Conservation (phyloP, 148 eudicot genomes). For the Nyssa sinensis region DNA sequence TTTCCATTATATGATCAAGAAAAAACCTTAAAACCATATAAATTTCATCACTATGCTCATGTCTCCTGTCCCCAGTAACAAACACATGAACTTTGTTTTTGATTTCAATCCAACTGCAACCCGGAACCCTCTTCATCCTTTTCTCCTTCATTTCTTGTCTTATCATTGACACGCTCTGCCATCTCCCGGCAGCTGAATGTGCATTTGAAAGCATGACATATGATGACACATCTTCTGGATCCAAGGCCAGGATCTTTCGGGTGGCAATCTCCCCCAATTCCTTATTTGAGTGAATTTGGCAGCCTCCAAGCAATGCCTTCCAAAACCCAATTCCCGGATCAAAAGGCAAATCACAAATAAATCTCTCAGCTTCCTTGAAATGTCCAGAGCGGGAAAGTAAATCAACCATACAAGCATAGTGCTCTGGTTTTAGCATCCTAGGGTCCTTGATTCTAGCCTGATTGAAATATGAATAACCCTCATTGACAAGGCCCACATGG, state of each 20-base stretch:
- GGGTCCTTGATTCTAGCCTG: slow-evolving; percentile 34
- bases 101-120: slow-evolving; percentile 61
- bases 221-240: slow-evolving; percentile 50
- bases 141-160: slow-evolving; percentile 49
- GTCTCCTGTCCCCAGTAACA: slow-evolving; percentile 32
- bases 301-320: slow-evolving; percentile 60
- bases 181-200: slow-evolving; percentile 51
- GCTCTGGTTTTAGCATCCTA: slow-evolving; percentile 37
- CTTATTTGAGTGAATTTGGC: slow-evolving; percentile 47
- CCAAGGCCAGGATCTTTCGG: slow-evolving; percentile 39
- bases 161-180: slow-evolving; percentile 28
- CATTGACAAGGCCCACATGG: slow-evolving; percentile 44
- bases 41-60: slow-evolving; percentile 30
- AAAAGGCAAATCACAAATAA: slow-evolving; percentile 50
- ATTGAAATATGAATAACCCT: slow-evolving; percentile 44
- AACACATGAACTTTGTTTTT: slow-evolving; percentile 34
- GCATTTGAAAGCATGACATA: slow-evolving; percentile 58
- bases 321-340: slow-evolving; percentile 58
- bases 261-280: slow-evolving; percentile 49
- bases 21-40: slow-evolving; percentile 27
- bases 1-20: slow-evolving; percentile 25
- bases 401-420: slow-evolving; percentile 58
- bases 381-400: slow-evolving; percentile 51
- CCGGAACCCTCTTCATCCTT: slow-evolving; percentile 42
- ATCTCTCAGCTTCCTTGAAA: slow-evolving; percentile 40